Evolutionary conservation across 2,329 filamentous ascomycete genomes (phyloP), one percentile per base, ranked within the genome.

Genomic region (Westerdykella sp.): DNA sequence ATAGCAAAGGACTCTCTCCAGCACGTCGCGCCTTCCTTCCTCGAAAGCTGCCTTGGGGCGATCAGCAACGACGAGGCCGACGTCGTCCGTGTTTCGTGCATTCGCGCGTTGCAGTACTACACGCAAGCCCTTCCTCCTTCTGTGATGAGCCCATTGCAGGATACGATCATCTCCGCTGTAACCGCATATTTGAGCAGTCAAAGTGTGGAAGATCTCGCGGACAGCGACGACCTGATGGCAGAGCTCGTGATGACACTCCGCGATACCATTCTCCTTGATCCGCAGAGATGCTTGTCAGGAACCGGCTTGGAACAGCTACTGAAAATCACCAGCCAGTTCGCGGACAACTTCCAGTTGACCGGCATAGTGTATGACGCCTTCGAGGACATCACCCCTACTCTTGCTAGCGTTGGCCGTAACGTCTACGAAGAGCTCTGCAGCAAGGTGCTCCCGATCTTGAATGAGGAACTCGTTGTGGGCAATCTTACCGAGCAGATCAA

Each of bases 191-290:
- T 97, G 53, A 78, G 83, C 36, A 73, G 78, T 13, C 89, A 91
- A 62, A 89, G 96, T 57, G 75, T 93, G 39, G 80, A 79, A 41
- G 90, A 96, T 14, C 77, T 95, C 38, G 82, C 85, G 42, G 90
- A 96, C 49, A 86, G 87, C 10, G 91, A 97, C 54, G 93, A 98
- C 65, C 78, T 97, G 42, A 81, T 96, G 53, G 87, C 95, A 12
- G 91, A 90, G 0, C 74, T 98, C 25, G 85, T 91, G 5, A 89
- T 96, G 67, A 85, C 90, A 1, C 74, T 97, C 3, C 80, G 88
- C 40, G 83, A 89, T 55, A 84, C 86, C 22, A 93, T 97, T 56
- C 76, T 84, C 54, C 77, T 95, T 42, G 84, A 96, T 55, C 80
- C 85, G 2, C 75, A 76, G 13, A 80, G 93, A 41, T 83, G 86